Base-by-base conservation (phyloP, 1,284 basidiomycete genomes). In the Ustilago esculenta region DNA sequence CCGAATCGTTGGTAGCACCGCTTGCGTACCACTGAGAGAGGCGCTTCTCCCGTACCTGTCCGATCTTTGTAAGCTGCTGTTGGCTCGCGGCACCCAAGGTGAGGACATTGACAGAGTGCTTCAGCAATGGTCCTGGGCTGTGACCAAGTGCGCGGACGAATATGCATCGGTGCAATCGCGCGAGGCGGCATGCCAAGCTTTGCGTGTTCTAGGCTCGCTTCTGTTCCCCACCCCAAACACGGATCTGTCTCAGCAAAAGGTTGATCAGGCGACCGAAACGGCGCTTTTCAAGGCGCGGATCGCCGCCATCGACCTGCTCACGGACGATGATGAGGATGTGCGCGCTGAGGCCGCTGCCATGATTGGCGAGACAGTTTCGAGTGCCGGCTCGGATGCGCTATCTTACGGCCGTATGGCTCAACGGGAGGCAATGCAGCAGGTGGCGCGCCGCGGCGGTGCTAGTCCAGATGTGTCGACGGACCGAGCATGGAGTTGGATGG, bases 321-420 rank as follows among this genome's bases (percentile, higher is more conserved):
- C 60, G 4, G 72, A 74, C 23, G 72, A 74, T 37, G 72, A 74
- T 40, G 60, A 69, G 33, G 72, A 74, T 18, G 56, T 74, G 1
- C 65, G 72, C 15, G 52, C 50, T 12, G 63, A 72, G 25, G 72
- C 72, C 12, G 59, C 69, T 12, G 66, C 66, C 20, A 55, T 74
- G 56, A 50, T 64, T 11, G 56, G 64, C 29, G 65, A 70, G 41
- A 67, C 60, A 5, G 45, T 69, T 18, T 49, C 56, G 12, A 52
- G 55, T 5, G 34, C 37, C 17, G 7, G 35, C 8, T n/a, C n/a
- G n/a, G n/a, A 6, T 18, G 17, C 5, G 17, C 11, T 30, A 18
- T 3, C 14, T 14, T 20, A 25, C 46, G 7, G 15, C 15, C 2
- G 25, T 12, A 4, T 25, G 18, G 8, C 59, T 6, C 58, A 55